Percentiles rank a stretch among this genome's conserved stretches.
phyloP scores from a whole-genome alignment of 331 rosid species.

The Pyrus hybrid region DNA sequence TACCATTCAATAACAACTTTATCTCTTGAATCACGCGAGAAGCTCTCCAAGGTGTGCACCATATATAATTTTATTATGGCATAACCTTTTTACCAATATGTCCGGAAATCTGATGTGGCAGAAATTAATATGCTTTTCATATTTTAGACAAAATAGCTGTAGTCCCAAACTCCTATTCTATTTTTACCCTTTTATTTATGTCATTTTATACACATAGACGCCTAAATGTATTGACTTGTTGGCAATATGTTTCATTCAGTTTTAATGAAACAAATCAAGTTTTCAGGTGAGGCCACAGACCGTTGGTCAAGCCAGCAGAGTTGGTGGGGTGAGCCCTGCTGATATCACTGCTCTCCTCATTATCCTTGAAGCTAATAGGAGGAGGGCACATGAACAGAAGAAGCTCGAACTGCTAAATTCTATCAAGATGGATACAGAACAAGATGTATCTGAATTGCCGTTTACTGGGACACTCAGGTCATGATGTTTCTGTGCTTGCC shows the following conservation, averaged over 20 bases:
- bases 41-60: constrained; percentile 73
- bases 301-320: constrained; percentile 92
- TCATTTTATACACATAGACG: neutral
- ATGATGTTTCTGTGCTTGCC: too few species aligned
- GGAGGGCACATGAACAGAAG: constrained; percentile 56
- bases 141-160: neutral
- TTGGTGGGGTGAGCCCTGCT: constrained; percentile 96
- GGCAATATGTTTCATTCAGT: neutral
- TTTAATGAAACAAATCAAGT: neutral
- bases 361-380: constrained; percentile 63
- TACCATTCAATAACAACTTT: constrained; percentile 76
- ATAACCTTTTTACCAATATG: neutral
- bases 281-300: constrained; percentile 93
- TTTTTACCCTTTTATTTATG: neutral
- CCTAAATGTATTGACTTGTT: neutral
- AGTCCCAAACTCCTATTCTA: neutral
- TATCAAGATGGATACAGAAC: constrained; percentile 21
- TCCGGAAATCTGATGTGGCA: neutral
- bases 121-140: neutral
- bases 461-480: too few species aligned
- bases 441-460: too few species aligned
- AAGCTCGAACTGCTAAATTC: constrained; percentile 45
- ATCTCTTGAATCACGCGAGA: constrained; percentile 88
- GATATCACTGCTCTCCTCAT: constrained; percentile 84
- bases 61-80: neutral